These are phyloP conservation scores for Claviceps humidiphila DNA, from an alignment of 2,329 filamentous ascomycete species.

Conservation along the genomic window DNA sequence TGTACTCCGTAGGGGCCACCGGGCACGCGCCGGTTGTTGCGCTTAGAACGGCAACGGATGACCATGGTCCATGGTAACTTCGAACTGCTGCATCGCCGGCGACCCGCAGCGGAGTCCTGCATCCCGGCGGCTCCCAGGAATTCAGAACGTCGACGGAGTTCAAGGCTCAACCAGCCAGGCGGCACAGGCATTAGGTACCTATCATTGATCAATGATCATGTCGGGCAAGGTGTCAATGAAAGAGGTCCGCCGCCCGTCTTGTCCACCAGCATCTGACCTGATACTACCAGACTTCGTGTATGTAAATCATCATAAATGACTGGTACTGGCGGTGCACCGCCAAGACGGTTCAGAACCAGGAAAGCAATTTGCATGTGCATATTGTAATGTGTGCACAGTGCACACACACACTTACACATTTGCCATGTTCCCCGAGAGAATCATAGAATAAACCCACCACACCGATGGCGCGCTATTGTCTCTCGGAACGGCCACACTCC, in stretches of 20 bases:
- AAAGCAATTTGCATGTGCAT: background rate
- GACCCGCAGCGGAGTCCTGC: background rate
- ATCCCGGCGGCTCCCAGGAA: background rate
- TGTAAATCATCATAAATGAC: background rate
- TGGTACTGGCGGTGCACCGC: background rate
- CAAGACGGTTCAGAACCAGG: background rate
- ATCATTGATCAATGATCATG: too few species aligned
- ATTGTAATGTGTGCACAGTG: background rate
- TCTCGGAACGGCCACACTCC: conserved; percentile 11
- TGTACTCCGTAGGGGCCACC: background rate
- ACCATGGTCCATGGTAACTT: background rate
- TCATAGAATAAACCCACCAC: conserved; percentile 2
- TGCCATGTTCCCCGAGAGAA: background rate
- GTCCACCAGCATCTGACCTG: background rate
- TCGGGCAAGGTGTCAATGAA: background rate
- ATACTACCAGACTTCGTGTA: too few species aligned
- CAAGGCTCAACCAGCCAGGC: conserved; percentile 1
- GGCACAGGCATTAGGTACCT: background rate
- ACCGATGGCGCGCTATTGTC: conserved; percentile 10
- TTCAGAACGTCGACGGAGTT: background rate
- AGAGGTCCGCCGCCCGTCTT: background rate
- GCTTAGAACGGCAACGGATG: conserved; percentile 15
- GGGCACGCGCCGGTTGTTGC: conserved; percentile 3
- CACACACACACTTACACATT: background rate
- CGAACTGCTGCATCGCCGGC: background rate